Evolutionary conservation across 768 basidiomycete species (phyloP).

Genomic region (Porphyrellus cyaneotinctus): DNA sequence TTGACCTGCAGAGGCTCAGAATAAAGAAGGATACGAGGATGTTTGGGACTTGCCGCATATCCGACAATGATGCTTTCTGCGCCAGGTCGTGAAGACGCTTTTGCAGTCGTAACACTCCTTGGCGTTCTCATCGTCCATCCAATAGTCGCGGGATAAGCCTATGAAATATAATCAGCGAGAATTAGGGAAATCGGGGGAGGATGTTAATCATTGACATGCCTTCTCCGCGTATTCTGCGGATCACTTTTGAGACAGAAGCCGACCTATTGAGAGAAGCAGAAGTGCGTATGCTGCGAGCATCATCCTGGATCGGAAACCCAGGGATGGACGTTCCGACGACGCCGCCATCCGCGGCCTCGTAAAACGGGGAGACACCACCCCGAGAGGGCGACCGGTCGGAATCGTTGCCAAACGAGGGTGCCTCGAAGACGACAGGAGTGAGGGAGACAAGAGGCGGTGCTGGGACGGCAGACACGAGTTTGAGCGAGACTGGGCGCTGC

Average conservation of each 20-base stretch:
- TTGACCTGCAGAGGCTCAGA: conserved; percentile 56
- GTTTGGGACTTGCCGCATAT: conserved; percentile 70
- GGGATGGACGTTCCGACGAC: conserved; percentile 77
- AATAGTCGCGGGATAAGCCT: conserved; percentile 93
- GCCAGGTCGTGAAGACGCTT: conserved; percentile 89
- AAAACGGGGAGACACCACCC: conserved; percentile 44
- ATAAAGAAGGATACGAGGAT: not conserved
- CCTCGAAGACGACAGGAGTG: conserved; percentile 80
- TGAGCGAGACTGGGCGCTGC: conserved; percentile 59
- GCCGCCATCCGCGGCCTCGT: conserved; percentile 53
- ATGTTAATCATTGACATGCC: conserved; percentile 40
- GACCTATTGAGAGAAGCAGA: conserved; percentile 66
- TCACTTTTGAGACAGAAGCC: conserved; percentile 87
- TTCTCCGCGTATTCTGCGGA: conserved; percentile 86
- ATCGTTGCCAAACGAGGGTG: conserved; percentile 64
- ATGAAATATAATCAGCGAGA: conserved; percentile 5
- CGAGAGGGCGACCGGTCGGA: conserved; percentile 58
- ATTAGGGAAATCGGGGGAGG: not conserved
- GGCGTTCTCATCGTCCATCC: conserved; percentile 97
- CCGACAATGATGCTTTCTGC: conserved; percentile 95
- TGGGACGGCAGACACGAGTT: conserved; percentile 46
- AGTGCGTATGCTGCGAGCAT: conserved; percentile 82
- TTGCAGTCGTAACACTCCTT: conserved; percentile 97
- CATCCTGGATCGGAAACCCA: conserved; percentile 89
- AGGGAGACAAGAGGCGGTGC: conserved; percentile 84